These are phyloP conservation scores for Hortiboletus campestris DNA, from an alignment of 768 basidiomycete species.

Conservation along the genomic window DNA sequence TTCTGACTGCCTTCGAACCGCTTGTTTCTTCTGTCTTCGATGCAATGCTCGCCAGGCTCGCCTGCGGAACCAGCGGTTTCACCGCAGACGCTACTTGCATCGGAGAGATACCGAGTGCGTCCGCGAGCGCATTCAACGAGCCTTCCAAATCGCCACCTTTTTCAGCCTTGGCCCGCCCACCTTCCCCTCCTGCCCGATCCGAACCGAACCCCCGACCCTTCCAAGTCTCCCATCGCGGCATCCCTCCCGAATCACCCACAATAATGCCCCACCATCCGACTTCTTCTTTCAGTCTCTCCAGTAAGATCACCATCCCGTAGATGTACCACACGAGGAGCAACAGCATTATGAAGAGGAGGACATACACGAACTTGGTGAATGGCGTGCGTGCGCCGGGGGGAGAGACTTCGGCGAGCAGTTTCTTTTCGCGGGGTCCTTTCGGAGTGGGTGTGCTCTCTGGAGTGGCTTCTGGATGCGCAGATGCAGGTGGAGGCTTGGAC, in stretches of 20 bases:
- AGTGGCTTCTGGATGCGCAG: neutral
- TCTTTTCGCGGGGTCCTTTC: neutral
- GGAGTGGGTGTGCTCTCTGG: neutral
- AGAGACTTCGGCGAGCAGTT: neutral
- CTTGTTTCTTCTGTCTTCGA: constrained; percentile 43
- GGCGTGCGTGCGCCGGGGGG: constrained; percentile 2
- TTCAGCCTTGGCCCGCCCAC: neutral
- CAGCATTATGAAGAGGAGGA: constrained; percentile 40
- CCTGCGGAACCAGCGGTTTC: constrained; percentile 56
- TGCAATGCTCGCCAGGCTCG: constrained; percentile 55
- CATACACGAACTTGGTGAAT: constrained; percentile 46
- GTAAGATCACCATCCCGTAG: constrained; percentile 42
- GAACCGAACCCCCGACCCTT: constrained; percentile 7
- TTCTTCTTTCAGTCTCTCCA: constrained; percentile 48
- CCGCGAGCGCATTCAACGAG: constrained; percentile 58
- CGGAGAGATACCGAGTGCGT: constrained; percentile 59
- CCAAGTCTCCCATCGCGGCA: neutral
- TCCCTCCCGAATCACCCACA: constrained; percentile 1
- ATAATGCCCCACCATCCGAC: constrained; percentile 55
- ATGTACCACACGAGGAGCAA: constrained; percentile 50
- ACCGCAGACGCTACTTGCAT: constrained; percentile 63
- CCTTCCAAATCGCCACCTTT: constrained; percentile 44
- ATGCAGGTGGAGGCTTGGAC: neutral
- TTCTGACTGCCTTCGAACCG: constrained; percentile 39
- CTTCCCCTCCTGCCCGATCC: neutral